Conservation (phyloP, 169 alveolate species). For the Plasmodium vinckei region DNA sequence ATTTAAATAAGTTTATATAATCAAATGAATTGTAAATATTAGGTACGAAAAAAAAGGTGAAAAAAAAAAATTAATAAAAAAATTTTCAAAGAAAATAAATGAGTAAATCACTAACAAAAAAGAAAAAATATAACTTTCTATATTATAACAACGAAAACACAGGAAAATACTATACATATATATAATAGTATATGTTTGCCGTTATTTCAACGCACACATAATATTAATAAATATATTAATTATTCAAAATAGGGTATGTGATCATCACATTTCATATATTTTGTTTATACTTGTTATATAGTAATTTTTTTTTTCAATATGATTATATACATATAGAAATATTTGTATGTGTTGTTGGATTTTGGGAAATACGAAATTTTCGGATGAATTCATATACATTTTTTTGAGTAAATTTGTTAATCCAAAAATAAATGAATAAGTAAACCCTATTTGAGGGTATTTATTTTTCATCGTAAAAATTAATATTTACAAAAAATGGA, state of each 20-base stretch:
- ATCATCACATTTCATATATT: not conserved
- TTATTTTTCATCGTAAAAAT: constrained; percentile 36
- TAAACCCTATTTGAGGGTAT: too few species aligned
- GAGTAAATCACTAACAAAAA: not conserved
- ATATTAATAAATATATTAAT: not conserved
- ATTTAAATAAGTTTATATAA: not conserved
- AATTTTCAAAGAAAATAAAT: not conserved
- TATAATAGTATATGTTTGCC: not conserved
- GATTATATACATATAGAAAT: too few species aligned
- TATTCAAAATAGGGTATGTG: not conserved
- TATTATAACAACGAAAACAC: not conserved
- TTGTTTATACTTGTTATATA: too few species aligned
- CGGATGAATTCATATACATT: not conserved
- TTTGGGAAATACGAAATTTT: too few species aligned
- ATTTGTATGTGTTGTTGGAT: too few species aligned
- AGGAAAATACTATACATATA: not conserved
- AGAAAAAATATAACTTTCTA: not conserved
- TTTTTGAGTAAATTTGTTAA: not conserved
- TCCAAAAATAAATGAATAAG: not conserved
- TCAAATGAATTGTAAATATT: constrained; percentile 11
- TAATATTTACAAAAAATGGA: constrained; percentile 61
- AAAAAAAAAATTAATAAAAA: not conserved
- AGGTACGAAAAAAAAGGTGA: not conserved
- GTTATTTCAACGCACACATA: not conserved
- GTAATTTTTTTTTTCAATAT: too few species aligned